phyloP scores from a whole-genome alignment of 2,329 filamentous ascomycete species.

The Sarocladiaceae sp. region DNA sequence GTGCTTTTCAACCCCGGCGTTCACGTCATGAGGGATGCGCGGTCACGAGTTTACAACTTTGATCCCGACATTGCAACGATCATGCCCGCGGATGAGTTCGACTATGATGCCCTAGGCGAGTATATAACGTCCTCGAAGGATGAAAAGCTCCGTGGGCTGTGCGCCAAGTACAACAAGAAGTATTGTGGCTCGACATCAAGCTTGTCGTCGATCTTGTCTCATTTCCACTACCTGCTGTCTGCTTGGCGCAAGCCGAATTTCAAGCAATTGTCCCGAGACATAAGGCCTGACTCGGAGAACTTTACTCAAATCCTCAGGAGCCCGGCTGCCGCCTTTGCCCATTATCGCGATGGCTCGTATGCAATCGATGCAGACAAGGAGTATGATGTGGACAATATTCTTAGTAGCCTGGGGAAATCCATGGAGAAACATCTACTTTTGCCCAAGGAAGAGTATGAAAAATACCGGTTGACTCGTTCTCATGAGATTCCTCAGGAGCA shows the following conservation, averaged over 20 bases:
- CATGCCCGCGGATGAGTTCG: conserved; percentile 89
- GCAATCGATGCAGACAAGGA: conserved; percentile 96
- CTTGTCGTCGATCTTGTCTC: conserved; percentile 80
- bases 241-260: conserved; percentile 69
- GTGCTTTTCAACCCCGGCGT: conserved; percentile 96
- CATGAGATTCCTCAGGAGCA: conserved; percentile 67
- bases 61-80: conserved; percentile 89
- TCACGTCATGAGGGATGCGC: conserved; percentile 82
- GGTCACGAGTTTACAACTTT: conserved; percentile 89
- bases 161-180: conserved; percentile 60
- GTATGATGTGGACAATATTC: conserved; percentile 74
- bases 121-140: conserved; percentile 94
- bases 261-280: conserved; percentile 59
- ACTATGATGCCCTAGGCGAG: conserved; percentile 77
- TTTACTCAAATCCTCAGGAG: conserved; percentile 69
- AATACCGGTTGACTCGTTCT: conserved; percentile 65
- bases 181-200: conserved; percentile 96
- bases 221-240: conserved; percentile 91
- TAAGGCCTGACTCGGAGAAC: conserved; percentile 51
- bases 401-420: conserved; percentile 89
- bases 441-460: conserved; percentile 75
- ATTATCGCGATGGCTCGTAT: conserved; percentile 78
- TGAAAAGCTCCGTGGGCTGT: conserved; percentile 60
- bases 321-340: conserved; percentile 75
- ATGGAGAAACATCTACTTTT: conserved; percentile 94